phyloP scores from a whole-genome alignment of 2,329 filamentous ascomycete species.

The Pseudopyrenochaeta lycopersici region DNA sequence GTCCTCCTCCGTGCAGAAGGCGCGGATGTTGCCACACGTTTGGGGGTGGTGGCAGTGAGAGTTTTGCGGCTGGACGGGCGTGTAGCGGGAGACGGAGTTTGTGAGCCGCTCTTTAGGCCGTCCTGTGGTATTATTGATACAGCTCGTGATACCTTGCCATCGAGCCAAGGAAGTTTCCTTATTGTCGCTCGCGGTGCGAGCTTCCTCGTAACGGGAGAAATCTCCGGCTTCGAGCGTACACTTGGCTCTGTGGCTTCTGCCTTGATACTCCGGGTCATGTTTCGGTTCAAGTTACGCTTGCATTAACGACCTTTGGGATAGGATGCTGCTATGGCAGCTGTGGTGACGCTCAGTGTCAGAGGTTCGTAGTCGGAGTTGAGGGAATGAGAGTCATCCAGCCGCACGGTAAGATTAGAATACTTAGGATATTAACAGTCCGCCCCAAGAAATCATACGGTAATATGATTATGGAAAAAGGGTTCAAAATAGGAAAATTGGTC shows the following conservation, averaged over 20 bases:
- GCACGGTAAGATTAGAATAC: constrained; percentile 1
- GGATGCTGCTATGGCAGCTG: background rate
- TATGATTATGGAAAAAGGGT: background rate
- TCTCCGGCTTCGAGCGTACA: background rate
- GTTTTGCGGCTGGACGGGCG: constrained; percentile 7
- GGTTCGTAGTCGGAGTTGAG: background rate
- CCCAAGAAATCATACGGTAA: constrained; percentile 7
- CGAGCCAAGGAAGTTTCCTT: constrained; percentile 44
- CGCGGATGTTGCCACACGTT: constrained; percentile 1
- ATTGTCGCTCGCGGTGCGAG: constrained; percentile 15
- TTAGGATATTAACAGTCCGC: constrained; percentile 17
- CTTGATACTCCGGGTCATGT: constrained; percentile 4
- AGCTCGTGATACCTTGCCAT: constrained; percentile 24
- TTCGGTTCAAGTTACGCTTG: background rate
- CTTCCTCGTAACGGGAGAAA: constrained; percentile 10
- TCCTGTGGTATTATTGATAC: constrained; percentile 1
- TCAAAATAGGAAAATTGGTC: constrained; percentile 21
- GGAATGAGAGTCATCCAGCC: background rate
- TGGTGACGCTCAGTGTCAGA: background rate
- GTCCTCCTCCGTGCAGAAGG: constrained; percentile 13
- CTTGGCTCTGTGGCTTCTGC: constrained; percentile 1
- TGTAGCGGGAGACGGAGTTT: constrained; percentile 12
- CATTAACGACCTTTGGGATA: background rate
- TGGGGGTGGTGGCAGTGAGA: background rate
- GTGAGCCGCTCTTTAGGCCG: constrained; percentile 1